phyloP scores from a whole-genome alignment of 2,329 filamentous ascomycete species.

The Chaetomium strumarium region DNA sequence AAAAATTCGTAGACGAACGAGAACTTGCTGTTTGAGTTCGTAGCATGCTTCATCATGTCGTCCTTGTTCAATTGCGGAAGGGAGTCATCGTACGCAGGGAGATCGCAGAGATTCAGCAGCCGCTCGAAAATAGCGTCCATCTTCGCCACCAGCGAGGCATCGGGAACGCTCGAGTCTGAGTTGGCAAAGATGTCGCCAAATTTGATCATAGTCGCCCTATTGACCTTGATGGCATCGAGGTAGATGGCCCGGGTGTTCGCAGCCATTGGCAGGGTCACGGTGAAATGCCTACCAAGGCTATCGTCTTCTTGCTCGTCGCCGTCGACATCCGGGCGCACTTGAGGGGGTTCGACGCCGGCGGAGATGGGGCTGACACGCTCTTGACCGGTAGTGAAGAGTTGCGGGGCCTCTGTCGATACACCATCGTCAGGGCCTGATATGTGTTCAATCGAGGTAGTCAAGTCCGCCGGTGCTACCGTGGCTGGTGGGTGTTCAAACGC shows the following conservation, averaged over 20 bases:
- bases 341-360: neutral
- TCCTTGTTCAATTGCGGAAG: slow-evolving; percentile 36
- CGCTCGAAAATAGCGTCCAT: slow-evolving; percentile 47
- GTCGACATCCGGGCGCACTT: neutral
- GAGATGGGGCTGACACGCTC: neutral
- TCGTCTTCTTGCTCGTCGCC: slow-evolving; percentile 13
- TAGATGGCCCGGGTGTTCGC: slow-evolving; percentile 48
- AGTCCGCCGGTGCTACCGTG: slow-evolving; percentile 23
- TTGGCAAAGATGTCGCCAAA: slow-evolving; percentile 41
- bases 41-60: slow-evolving; percentile 47
- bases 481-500: slow-evolving; percentile 14
- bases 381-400: neutral
- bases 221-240: slow-evolving; percentile 41
- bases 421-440: neutral
- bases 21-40: slow-evolving; percentile 54
- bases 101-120: slow-evolving; percentile 51
- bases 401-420: slow-evolving; percentile 4
- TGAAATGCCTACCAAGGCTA: slow-evolving; percentile 31
- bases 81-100: slow-evolving; percentile 47
- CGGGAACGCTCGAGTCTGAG: slow-evolving; percentile 36
- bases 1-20: slow-evolving; percentile 54
- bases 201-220: slow-evolving; percentile 38
- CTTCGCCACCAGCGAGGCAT: slow-evolving; percentile 35
- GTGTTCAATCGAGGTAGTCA: slow-evolving; percentile 16
- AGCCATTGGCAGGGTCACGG: slow-evolving; percentile 53